Evolutionary conservation across 2,329 filamentous ascomycete genomes (phyloP).

Genomic region (Penicillium olsonii): DNA sequence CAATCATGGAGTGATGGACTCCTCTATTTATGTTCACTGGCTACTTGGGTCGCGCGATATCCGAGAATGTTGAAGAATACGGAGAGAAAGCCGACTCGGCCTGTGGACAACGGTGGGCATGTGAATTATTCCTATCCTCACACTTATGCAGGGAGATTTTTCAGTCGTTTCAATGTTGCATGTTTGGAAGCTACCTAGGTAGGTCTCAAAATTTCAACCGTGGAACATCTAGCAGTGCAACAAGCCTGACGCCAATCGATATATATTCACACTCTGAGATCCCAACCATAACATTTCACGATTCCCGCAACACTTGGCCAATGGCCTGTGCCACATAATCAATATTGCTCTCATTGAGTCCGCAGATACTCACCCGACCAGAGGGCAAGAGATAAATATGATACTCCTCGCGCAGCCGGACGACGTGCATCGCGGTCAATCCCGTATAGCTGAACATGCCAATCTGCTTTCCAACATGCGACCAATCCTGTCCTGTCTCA

Average conservation of each 20-base stretch:
- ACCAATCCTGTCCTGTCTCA: conserved; percentile 31
- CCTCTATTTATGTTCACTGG: neutral
- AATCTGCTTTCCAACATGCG: conserved; percentile 35
- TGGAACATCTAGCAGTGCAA: too few species aligned
- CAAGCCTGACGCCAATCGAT: too few species aligned
- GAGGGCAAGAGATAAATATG: conserved; percentile 40
- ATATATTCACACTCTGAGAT: too few species aligned
- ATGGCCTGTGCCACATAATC: conserved; percentile 22
- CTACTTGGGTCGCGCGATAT: neutral
- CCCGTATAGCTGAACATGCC: conserved; percentile 48
- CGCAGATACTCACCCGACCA: conserved; percentile 37
- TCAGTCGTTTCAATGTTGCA: too few species aligned
- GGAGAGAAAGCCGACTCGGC: neutral
- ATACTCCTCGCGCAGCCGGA: conserved; percentile 28
- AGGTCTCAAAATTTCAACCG: too few species aligned
- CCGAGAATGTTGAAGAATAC: neutral
- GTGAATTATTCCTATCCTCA: too few species aligned
- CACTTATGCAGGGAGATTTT: too few species aligned
- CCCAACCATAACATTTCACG: too few species aligned
- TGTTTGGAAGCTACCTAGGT: too few species aligned
- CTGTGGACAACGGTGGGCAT: too few species aligned
- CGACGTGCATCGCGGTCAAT: conserved; percentile 33
- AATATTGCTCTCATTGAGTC: conserved; percentile 29
- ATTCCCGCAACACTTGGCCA: conserved; percentile 6
- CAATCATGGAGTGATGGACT: neutral